Base-by-base conservation (phyloP, 495 filamentous ascomycete species). In the Aspergillus cavernicola region DNA sequence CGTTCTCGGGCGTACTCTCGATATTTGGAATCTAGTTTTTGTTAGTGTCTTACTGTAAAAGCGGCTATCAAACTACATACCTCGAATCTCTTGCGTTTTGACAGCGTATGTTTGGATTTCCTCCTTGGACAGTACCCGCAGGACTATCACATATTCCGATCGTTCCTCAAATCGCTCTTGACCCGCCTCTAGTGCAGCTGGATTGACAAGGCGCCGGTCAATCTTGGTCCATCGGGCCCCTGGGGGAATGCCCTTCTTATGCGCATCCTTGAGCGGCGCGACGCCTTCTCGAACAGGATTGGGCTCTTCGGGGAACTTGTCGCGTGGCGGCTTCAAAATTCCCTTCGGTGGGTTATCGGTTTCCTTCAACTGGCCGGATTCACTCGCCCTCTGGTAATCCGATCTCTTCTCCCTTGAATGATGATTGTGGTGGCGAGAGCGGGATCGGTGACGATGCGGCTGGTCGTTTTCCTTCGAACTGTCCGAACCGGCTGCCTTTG, bases 201-300 rank as follows among this genome's bases (percentile, higher is more conserved):
- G 89, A 58, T 90, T 95, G 59, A 95, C 89, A 47, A 92, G 76
- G 46, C 84, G 80, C 23, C 90, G 80, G 66, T 85, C 86, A 62
- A 95, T 88, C 75, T 92, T 95, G 33, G 90, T 95, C 90, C 90
- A 95, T 38, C 88, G 79, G 4, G 90, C 90, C 29, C 84, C 85
- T 0, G 83, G 73, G 6, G 89, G 90, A 48, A 92, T 88, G 19
- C 84, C 82, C 55, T 84, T 75, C 68, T 89, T 86, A 50, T 74
- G 68, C 42, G 87, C 84, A 46, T 91, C 88, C 67, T 92, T 93
- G 62, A 91, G 79, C 13, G 90, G 90, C 4, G 89, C 88, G 12
- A 93, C 90, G n/a, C 90, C 90, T 62, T 95, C 89, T 22, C 90
- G 75, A n/a, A 92, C 80, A 1, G 86, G 83, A 45, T 85, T 81